These are phyloP conservation scores for Leccinum fallax DNA, from an alignment of 1,284 basidiomycete genomes.

Conservation along the genomic window DNA sequence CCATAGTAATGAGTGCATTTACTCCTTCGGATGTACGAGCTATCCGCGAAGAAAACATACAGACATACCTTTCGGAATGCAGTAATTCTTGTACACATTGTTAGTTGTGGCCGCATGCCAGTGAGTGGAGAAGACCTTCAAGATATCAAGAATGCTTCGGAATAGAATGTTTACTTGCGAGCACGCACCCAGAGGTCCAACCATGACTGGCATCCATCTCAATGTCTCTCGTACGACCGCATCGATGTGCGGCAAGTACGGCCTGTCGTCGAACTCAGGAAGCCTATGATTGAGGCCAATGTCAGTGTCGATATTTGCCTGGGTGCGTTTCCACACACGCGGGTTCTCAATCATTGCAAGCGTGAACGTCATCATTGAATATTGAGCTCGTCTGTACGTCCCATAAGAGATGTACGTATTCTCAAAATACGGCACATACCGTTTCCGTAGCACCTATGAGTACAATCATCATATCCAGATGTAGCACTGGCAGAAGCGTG, in stretches of 20 bases:
- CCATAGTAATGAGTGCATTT: conserved; percentile 1
- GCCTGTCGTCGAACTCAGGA: too few species aligned
- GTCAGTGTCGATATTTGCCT: conserved; percentile 41
- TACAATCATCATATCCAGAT: neutral
- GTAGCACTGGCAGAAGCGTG: conserved; percentile 14
- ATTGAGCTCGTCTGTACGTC: conserved; percentile 12
- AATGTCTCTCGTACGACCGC: too few species aligned
- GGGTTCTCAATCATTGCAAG: conserved; percentile 39
- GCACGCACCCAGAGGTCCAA: conserved; percentile 23
- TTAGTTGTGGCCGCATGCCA: conserved; percentile 1
- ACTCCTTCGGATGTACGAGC: neutral
- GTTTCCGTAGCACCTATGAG: conserved; percentile 20
- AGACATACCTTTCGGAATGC: conserved; percentile 30
- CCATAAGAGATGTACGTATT: conserved; percentile 3
- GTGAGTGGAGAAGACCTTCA: conserved; percentile 14
- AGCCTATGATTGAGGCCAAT: conserved; percentile 25
- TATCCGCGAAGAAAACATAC: neutral
- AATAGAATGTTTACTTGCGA: neutral
- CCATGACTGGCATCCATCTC: neutral
- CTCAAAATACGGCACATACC: conserved; percentile 10
- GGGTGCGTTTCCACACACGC: too few species aligned
- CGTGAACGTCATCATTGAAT: conserved; percentile 27
- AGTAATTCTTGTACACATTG: conserved; percentile 25
- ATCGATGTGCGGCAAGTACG: too few species aligned
- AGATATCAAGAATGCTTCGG: neutral